These are phyloP conservation scores for Paramyrothecium roridum DNA, from an alignment of 2,329 filamentous ascomycete species.

Conservation along the genomic window DNA sequence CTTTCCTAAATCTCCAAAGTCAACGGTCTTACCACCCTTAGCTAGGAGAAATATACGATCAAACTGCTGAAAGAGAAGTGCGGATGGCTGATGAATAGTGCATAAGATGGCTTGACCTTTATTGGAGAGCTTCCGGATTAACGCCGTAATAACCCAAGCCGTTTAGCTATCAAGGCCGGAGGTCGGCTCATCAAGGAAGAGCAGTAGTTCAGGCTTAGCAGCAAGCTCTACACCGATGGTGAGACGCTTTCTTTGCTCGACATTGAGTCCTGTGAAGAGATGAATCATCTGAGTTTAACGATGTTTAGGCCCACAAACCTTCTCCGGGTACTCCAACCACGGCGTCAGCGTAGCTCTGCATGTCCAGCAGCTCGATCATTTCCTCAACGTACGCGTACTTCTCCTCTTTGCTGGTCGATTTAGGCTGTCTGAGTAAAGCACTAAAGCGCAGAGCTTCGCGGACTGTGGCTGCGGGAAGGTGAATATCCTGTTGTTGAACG, in stretches of 20 bases:
- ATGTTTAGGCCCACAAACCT: constrained; percentile 5
- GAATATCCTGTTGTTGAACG: constrained; percentile 62
- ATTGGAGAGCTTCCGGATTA: constrained; percentile 59
- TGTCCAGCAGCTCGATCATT: constrained; percentile 48
- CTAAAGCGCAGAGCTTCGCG: constrained; percentile 34
- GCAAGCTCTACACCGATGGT: constrained; percentile 44
- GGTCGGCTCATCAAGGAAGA: constrained; percentile 52
- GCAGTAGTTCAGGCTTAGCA: constrained; percentile 37
- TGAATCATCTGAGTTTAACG: no score
- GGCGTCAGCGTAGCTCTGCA: constrained; percentile 50
- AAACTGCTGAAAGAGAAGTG: constrained; percentile 33
- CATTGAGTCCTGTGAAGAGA: constrained; percentile 24
- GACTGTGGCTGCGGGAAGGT: constrained; percentile 37
- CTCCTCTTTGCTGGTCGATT: constrained; percentile 35
- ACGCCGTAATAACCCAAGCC: constrained; percentile 67
- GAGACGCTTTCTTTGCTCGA: constrained; percentile 46
- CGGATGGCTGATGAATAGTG: constrained; percentile 46
- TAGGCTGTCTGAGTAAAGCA: constrained; percentile 39
- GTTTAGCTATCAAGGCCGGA: constrained; percentile 54
- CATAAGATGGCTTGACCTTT: constrained; percentile 44
- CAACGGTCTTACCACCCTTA: constrained; percentile 9
- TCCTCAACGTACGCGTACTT: constrained; percentile 49
- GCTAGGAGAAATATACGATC: constrained; percentile 50
- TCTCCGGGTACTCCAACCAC: constrained; percentile 41
- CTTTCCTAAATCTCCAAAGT: constrained; percentile 3